A percentile compares a stretch with the other conserved stretches of the same genome.
Conservation (phyloP, 2,329 filamentous ascomycete genomes). For the Pseudogymnoascus sp. region DNA sequence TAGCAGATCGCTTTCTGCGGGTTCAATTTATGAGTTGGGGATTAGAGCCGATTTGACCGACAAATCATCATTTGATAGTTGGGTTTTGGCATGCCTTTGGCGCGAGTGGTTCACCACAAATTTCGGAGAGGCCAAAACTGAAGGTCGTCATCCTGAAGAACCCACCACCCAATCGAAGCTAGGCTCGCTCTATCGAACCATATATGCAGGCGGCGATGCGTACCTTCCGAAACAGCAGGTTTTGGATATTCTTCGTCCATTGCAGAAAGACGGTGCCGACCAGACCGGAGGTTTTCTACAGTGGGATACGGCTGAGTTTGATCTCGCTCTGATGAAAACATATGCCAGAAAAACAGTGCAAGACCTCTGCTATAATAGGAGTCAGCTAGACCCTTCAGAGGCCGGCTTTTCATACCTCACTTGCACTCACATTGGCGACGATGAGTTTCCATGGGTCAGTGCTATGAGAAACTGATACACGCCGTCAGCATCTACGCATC, state of each 20-base stretch:
- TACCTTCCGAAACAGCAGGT: slow-evolving; percentile 16
- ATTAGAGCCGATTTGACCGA: neutral
- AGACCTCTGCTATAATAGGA: slow-evolving; percentile 16
- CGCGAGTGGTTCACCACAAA: slow-evolving; percentile 19
- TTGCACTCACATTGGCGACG: slow-evolving; percentile 16
- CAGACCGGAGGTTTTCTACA: slow-evolving; percentile 7
- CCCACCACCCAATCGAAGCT: neutral
- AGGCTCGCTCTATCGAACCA: slow-evolving; percentile 15
- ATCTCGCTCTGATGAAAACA: slow-evolving; percentile 18
- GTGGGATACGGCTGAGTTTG: slow-evolving; percentile 9
- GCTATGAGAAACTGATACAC: neutral
- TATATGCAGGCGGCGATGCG: slow-evolving; percentile 17
- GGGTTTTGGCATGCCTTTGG: slow-evolving; percentile 19
- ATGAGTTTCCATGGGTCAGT: slow-evolving; percentile 19
- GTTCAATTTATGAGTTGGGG: neutral
- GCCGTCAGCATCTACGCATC: neutral
- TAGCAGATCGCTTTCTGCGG: no score
- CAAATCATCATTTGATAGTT: slow-evolving; percentile 10
- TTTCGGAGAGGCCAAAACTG: neutral
- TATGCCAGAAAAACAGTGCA: slow-evolving; percentile 16
- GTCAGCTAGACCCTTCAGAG: slow-evolving; percentile 17
- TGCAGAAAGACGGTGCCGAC: neutral
- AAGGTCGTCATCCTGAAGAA: no score
- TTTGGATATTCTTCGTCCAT: neutral
- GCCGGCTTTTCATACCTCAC: slow-evolving; percentile 19